A percentile compares a stretch with the other conserved stretches of the same genome.
phyloP scores from a whole-genome alignment of 306 rosid species.

The Coriaria nepalensis region DNA sequence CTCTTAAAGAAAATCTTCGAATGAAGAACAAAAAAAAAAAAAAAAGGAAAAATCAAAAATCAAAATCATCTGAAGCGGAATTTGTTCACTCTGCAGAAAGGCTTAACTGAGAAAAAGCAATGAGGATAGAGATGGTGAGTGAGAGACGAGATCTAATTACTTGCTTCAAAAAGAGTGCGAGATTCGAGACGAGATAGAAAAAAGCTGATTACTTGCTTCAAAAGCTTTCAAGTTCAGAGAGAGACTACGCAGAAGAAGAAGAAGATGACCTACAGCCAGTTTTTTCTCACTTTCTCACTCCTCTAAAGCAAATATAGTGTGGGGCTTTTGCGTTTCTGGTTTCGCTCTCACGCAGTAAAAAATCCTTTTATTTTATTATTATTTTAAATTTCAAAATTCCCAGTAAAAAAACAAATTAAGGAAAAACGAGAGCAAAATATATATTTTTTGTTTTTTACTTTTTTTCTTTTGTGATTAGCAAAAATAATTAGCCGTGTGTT shows the following conservation, averaged over 20 bases:
- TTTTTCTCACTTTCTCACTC: not conserved
- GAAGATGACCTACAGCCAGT: not conserved
- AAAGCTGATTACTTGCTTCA: conserved; percentile 12
- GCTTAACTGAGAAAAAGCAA: not conserved
- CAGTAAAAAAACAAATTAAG: too few species aligned
- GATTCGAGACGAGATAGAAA: conserved; percentile 5
- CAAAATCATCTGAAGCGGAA: not conserved
- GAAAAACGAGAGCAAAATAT: too few species aligned
- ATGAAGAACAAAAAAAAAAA: not conserved
- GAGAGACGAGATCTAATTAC: not conserved
- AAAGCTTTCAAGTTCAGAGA: conserved; percentile 9
- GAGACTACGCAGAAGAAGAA: not conserved
- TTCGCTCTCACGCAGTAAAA: not conserved
- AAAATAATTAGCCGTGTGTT: too few species aligned
- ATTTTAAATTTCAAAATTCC: too few species aligned
- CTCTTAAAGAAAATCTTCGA: not conserved
- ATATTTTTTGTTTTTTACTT: too few species aligned
- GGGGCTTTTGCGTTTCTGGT: not conserved
- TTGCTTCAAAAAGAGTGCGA: not conserved
- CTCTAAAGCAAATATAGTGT: conserved; percentile 8
- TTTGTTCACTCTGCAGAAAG: not conserved
- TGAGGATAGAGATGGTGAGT: not conserved
- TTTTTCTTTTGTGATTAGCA: too few species aligned
- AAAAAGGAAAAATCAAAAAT: conserved; percentile 7
- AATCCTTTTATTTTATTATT: not conserved